Base-by-base conservation (phyloP, 2,329 filamentous ascomycete species). In the Sarocladium brachiariae region DNA sequence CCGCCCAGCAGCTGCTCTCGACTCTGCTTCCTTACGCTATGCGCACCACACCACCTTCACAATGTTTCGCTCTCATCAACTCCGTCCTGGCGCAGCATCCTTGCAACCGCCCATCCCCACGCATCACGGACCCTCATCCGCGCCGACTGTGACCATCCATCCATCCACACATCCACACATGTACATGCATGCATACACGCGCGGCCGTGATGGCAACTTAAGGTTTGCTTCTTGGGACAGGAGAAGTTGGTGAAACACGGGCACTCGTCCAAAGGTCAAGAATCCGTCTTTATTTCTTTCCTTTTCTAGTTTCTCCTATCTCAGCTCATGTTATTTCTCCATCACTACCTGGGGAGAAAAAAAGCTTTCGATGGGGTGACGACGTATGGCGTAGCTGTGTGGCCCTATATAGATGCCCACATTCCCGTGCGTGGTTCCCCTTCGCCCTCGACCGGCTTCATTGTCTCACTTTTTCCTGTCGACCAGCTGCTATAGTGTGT, bases 351-450 rank as follows among this genome's bases (percentile, higher is more conserved):
- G n/a, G n/a, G 27, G 13, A 30, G 27, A 30, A 13, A 13, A 13
- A 13, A 30, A 30, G 27, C 7, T 30, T 30, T n/a, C n/a, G 33
- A 35, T n/a, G 5, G n/a, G 6, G 5, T 16, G 9, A 35, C 33
- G 9, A 16, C 10, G 21, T 9, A 30, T 45, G 39, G 39, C 24
- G 39, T 30, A 27, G 39, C 16, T 45, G 8, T 14, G 13, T 11
- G 18, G 21, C 13, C 21, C 39, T 47, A 47, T 47, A 5, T 47
- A 47, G 27, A 31, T 31, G 43, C 43, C 43, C 43, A 47, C 43
- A 47, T 47, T 47, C 43, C 43, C 43, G 27, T 25, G 43, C 43
- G 25, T 31, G 43, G 43, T 47, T 16, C 10, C 13, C 16, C 27
- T 19, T 10, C 43, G 19, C 43, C 27, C n/a, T 10, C 43, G 19